Evolutionary conservation across 2,329 filamentous ascomycete genomes (phyloP), one percentile per base, ranked within the genome.

Genomic region (Sporothrix pallida): DNA sequence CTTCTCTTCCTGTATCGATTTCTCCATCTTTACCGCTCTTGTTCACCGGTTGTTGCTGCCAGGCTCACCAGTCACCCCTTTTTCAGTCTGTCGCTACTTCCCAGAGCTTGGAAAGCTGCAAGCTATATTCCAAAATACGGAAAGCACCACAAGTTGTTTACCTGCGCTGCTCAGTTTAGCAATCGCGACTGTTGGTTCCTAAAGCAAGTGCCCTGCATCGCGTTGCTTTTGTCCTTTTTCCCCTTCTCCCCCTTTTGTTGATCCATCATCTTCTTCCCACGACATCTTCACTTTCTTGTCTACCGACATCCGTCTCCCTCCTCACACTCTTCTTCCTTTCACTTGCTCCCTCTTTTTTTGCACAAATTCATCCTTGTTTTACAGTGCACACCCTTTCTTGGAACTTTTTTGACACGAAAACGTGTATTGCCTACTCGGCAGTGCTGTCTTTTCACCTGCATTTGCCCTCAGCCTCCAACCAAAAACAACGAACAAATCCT

Each of bases 381-480:
- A 48, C 9, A 26, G 12, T 31, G 37, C 54, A 67, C 44, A 15
- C 58, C 20, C 52, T 76, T 75, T 76, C 72, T 76, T 76, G 75
- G 76, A 76, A 76, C 75, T 62, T 76, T 76, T 76, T 76, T 74
- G 76, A 76, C 72, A 73, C 74, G 52, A 65, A 62, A 46, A 68
- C 72, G 73, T 73, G 65, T 73, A 76, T 76, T 76, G 73, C 63
- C 70, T 76, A 76, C 23, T 37, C 63, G 50, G 70, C 62, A 72
- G 31, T 46, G 50, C 63, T 52, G 68, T 52, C 46, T 71, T 42
- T 37, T 44, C n/a, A 42, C 42, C 63, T 26, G 20, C 23, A 15
- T 3, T 72, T 13, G 31, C 12, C 37, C 56, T 71, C 65, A 26
- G 13, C n/a, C 42, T 60, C 48, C 54, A 65, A 46, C 70, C 70